Percentiles rank a stretch among this genome's conserved stretches.
Evolutionary conservation across 108 stramenopile species (phyloP).

Genomic region (Stephanodiscus minutulus): DNA sequence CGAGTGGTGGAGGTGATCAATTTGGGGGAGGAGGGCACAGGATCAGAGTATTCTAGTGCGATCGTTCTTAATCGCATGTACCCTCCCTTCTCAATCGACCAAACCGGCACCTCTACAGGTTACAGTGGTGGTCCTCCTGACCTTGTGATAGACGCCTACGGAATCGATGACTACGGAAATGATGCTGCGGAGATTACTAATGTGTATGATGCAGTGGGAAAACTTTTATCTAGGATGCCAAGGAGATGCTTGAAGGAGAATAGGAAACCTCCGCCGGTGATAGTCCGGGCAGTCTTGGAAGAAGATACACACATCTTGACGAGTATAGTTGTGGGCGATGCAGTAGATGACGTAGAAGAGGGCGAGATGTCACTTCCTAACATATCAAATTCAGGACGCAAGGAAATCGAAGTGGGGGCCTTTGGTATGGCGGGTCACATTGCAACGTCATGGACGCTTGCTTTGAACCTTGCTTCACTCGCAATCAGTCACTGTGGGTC

Average conservation of each 20-base stretch:
- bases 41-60: constrained; percentile 41
- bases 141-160: constrained; percentile 48
- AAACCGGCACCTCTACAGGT: constrained; percentile 8
- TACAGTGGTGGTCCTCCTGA: constrained; percentile 46
- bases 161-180: constrained; percentile 38
- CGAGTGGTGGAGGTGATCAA: constrained; percentile 47
- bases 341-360: constrained; percentile 48
- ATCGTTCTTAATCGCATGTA: constrained; percentile 51
- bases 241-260: constrained; percentile 35
- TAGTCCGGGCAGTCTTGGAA: constrained; percentile 36
- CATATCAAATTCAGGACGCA: constrained; percentile 1
- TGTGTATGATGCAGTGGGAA: constrained; percentile 24
- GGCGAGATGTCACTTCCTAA: constrained; percentile 31
- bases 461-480: constrained; percentile 37
- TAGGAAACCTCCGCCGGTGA: constrained; percentile 42
- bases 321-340: constrained; percentile 40
- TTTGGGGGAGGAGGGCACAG: constrained; percentile 46
- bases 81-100: constrained; percentile 17
- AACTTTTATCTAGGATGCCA: constrained; percentile 9
- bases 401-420: constrained; percentile 15
- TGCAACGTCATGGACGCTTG: constrained; percentile 44
- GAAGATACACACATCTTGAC: constrained; percentile 13
- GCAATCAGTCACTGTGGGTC: constrained; percentile 41
- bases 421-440: constrained; percentile 60
- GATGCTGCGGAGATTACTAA: constrained; percentile 20